Base-by-base conservation (phyloP, 441 rosid species). In the Sinapis alba region DNA sequence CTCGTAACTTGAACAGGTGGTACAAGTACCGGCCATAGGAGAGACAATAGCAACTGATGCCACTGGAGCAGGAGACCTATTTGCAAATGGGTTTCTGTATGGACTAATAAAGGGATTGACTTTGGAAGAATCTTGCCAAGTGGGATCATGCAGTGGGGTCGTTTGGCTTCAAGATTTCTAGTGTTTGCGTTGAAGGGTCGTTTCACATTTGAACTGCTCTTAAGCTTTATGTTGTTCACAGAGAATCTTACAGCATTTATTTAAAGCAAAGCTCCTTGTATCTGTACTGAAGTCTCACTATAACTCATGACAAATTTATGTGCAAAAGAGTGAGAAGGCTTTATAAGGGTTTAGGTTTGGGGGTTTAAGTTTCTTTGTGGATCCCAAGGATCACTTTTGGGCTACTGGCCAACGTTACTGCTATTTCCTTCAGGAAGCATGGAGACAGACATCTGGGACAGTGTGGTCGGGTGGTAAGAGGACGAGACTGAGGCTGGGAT, bases 31-130 rank as follows among this genome's bases (percentile, higher is more conserved):
- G 5, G 98, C 99, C 47, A 86, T 87, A 69, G 92, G 90, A 56
- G 92, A 83, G 83, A 64, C 86, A 30, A 82, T 79, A 38, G 96
- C 91, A 19, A 79, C 77, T 30, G 99, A 95, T 80, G 97, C 99
- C 34, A 92, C 99, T 0, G 99, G 99, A 80, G 98, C 98, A 0
- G 97, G 98, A 26, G 99, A 92, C 83, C 83, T 95, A 47, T 91
- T 95, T 67, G 92, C 97, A 0, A 74, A 92, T 26, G 98, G 99
- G 61, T 95, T 95, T 81, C 74, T 95, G 72, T 92, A 90, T 36
- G 99, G 99, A 59, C 79, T 95, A 70, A 86, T 87, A 12, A 86
- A 86, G 64, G 92, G 93, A 61, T 83, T 90, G 62, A 67, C 94
- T 18, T 82, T 92, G 28, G 91, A 91, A 80, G 94, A 89, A 69